Percentiles rank a stretch among this genome's conserved stretches.
phyloP scores from a whole-genome alignment of 306 rosid genomes.

The Medicago truncatula region DNA sequence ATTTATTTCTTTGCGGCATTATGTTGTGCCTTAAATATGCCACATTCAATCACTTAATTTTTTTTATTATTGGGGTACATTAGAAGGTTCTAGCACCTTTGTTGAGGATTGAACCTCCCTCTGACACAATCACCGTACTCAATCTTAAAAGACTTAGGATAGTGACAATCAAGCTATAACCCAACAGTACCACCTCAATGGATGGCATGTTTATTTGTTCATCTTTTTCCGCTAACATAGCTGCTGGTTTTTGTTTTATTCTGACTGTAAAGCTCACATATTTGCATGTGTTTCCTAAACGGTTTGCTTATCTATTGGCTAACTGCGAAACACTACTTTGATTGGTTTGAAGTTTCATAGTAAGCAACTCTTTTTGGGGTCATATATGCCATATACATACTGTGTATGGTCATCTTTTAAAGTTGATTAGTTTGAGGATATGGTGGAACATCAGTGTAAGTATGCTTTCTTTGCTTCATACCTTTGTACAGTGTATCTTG shows the following conservation, averaged over 20 bases:
- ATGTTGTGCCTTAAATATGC: conserved; percentile 23
- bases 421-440: conserved; percentile 33
- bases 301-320: conserved; percentile 28
- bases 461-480: conserved; percentile 47
- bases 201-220: conserved; percentile 21
- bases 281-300: conserved; percentile 5
- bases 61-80: conserved; percentile 11
- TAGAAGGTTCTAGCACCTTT: conserved; percentile 26
- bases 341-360: conserved; percentile 17
- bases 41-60: background rate
- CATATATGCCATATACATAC: background rate
- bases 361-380: conserved; percentile 17
- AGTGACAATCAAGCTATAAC: conserved; percentile 14
- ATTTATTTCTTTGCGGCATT: conserved; percentile 24
- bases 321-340: conserved; percentile 12
- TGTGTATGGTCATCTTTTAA: conserved; percentile 7
- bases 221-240: background rate
- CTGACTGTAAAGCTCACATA: conserved; percentile 29
- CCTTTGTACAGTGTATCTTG: conserved; percentile 35
- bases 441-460: conserved; percentile 27
- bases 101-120: conserved; percentile 14
- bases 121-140: conserved; percentile 15
- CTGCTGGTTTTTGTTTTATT: conserved; percentile 24
- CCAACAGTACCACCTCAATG: background rate
- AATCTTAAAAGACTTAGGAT: conserved; percentile 13